These are phyloP conservation scores for Conticribra guillardii DNA, from an alignment of 108 stramenopile species.

Conservation along the genomic window DNA sequence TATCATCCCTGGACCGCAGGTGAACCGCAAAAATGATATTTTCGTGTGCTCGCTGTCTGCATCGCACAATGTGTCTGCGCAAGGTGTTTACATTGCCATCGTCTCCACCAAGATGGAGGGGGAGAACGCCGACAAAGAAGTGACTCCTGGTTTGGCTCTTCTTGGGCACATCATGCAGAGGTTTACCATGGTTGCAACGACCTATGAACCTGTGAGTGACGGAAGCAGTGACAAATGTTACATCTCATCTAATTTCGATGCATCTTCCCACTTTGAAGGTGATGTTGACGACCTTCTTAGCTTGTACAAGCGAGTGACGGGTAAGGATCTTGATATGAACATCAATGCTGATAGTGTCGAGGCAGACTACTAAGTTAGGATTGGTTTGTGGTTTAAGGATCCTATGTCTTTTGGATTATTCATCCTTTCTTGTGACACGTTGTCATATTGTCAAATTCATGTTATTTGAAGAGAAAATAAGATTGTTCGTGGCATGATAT, in stretches of 20 bases:
- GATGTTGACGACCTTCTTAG: constrained; percentile 89
- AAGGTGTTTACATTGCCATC: constrained; percentile 96
- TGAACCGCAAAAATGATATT: constrained; percentile 94
- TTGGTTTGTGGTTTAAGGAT: too few species aligned
- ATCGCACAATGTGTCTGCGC: constrained; percentile 77
- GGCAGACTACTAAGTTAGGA: constrained; percentile 73
- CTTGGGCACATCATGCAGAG: constrained; percentile 92
- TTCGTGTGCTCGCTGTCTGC: constrained; percentile 93
- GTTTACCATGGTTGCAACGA: constrained; percentile 92
- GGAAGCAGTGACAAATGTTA: constrained; percentile 92
- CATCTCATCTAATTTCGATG: constrained; percentile 96
- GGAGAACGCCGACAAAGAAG: constrained; percentile 90
- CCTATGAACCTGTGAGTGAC: constrained; percentile 90
- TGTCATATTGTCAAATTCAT: too few species aligned
- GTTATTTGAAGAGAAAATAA: too few species aligned
- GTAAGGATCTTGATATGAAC: constrained; percentile 94
- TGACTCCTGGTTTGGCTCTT: constrained; percentile 90
- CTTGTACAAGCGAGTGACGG: constrained; percentile 96
- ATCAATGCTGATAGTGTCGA: constrained; percentile 90
- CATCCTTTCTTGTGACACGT: too few species aligned
- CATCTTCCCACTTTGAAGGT: constrained; percentile 98
- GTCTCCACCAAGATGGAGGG: constrained; percentile 96
- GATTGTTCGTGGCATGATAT: too few species aligned
- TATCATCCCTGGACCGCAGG: constrained; percentile 98
- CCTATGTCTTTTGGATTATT: too few species aligned